A percentile compares a stretch with the other conserved stretches of the same genome.
Evolutionary conservation across 2,329 filamentous ascomycete genomes (phyloP).

Genomic region (Hypocrella siamensis): DNA sequence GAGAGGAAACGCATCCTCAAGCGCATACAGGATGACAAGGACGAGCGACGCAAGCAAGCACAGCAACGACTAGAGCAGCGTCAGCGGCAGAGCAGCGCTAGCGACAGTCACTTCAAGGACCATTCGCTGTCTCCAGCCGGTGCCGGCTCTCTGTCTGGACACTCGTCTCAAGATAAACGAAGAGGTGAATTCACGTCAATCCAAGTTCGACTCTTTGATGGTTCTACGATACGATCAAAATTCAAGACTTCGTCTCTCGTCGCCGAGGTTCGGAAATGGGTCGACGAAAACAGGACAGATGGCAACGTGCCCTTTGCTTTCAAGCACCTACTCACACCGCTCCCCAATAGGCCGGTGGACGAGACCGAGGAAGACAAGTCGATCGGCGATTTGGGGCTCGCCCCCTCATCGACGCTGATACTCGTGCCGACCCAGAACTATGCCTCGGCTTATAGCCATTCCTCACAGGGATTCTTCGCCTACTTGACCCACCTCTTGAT

Average conservation of each 20-base stretch:
- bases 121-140: too few species aligned
- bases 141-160: conserved; percentile 17
- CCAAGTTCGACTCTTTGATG: conserved; percentile 73
- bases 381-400: conserved; percentile 54
- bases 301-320: conserved; percentile 59
- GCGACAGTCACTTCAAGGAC: too few species aligned
- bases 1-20: conserved; percentile 58
- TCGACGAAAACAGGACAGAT: conserved; percentile 47
- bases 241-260: conserved; percentile 54
- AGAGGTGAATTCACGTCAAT: conserved; percentile 32
- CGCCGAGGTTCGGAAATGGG: conserved; percentile 57
- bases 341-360: conserved; percentile 60
- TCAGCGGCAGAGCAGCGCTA: conserved; percentile 12
- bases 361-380: conserved; percentile 57
- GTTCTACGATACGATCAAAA: conserved; percentile 56
- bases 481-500: conserved; percentile 15
- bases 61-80: conserved; percentile 32
- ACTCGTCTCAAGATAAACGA: conserved; percentile 11
- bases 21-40: conserved; percentile 63
- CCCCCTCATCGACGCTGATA: conserved; percentile 69
- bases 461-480: conserved; percentile 12
- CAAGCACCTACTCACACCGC: conserved; percentile 66
- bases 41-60: conserved; percentile 43
- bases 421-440: conserved; percentile 51
- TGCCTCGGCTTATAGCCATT: conserved; percentile 22